These are phyloP conservation scores for Macrocybe gigantea DNA, from an alignment of 768 basidiomycete genomes.

Conservation along the genomic window DNA sequence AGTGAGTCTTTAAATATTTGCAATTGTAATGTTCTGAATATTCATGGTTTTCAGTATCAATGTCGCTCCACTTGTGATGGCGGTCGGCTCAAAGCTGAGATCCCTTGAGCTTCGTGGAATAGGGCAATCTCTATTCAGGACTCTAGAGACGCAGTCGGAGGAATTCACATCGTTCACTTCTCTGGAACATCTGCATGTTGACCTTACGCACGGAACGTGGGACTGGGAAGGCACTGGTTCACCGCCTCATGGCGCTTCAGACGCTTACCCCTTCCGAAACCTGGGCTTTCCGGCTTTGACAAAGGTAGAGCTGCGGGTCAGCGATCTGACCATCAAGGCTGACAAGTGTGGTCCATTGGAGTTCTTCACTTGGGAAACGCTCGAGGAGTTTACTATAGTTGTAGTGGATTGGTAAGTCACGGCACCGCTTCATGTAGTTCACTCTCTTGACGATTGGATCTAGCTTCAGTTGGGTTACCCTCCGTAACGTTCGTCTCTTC, in stretches of 20 bases:
- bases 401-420: slow-evolving; percentile 10
- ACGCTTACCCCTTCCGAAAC: slow-evolving; percentile 5
- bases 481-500: slow-evolving; percentile 7
- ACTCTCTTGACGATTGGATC: background rate
- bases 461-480: slow-evolving; percentile 5
- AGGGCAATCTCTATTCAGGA: slow-evolving; percentile 3
- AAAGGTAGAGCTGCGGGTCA: slow-evolving; percentile 11
- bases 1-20: no score
- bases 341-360: slow-evolving; percentile 10
- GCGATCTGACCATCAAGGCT: slow-evolving; percentile 8
- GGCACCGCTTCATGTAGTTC: background rate
- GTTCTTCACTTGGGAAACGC: slow-evolving; percentile 7
- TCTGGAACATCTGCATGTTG: slow-evolving; percentile 10
- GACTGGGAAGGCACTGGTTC: slow-evolving; percentile 12
- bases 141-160: slow-evolving; percentile 1
- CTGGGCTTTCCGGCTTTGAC: slow-evolving; percentile 13
- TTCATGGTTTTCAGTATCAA: background rate
- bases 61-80: slow-evolving; percentile 5
- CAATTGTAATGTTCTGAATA: no score
- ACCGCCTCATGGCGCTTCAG: slow-evolving; percentile 10
- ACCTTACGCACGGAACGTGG: slow-evolving; percentile 16
- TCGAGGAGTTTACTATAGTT: slow-evolving; percentile 9
- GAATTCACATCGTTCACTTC: slow-evolving; percentile 4
- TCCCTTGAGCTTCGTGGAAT: slow-evolving; percentile 9
- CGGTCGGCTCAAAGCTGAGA: slow-evolving; percentile 6